These are phyloP conservation scores for Astragalus glycyphyllos DNA, from an alignment of 306 rosid species.

Conservation along the genomic window DNA sequence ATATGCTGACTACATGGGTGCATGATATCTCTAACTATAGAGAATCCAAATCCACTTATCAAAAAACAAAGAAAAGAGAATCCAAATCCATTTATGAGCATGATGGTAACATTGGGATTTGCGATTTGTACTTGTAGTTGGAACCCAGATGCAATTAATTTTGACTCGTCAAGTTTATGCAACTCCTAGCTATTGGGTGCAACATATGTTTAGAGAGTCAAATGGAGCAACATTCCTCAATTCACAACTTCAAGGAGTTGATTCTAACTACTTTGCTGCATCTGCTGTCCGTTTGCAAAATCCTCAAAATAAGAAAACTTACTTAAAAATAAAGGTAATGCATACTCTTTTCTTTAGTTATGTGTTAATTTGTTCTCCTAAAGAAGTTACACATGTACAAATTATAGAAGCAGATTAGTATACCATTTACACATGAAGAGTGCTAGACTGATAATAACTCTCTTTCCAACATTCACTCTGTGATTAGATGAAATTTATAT, in stretches of 20 bases:
- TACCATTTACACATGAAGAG: no score
- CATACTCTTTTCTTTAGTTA: no score
- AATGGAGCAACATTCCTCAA: conserved; percentile 78
- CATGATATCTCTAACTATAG: no score
- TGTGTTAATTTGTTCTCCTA: not conserved
- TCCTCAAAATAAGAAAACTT: conserved; percentile 41
- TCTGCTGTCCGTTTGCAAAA: conserved; percentile 68
- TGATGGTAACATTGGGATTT: conserved; percentile 35
- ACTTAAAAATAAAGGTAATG: conserved; percentile 72
- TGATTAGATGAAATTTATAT: no score
- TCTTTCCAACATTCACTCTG: no score
- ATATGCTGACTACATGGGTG: no score
- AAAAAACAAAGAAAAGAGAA: no score
- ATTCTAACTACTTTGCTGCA: conserved; percentile 52
- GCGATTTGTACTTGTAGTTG: conserved; percentile 50
- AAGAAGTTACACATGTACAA: not conserved
- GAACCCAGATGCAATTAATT: conserved; percentile 91
- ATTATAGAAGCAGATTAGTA: no score
- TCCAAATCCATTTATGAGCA: not conserved
- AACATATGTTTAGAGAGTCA: conserved; percentile 61
- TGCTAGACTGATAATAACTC: no score
- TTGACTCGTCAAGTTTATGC: conserved; percentile 64
- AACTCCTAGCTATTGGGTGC: conserved; percentile 96
- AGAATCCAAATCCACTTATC: no score
- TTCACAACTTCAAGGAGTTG: conserved; percentile 52